Base-by-base conservation (phyloP, 2,329 filamentous ascomycete genomes). In the Hypoxylon rubiginosum region DNA sequence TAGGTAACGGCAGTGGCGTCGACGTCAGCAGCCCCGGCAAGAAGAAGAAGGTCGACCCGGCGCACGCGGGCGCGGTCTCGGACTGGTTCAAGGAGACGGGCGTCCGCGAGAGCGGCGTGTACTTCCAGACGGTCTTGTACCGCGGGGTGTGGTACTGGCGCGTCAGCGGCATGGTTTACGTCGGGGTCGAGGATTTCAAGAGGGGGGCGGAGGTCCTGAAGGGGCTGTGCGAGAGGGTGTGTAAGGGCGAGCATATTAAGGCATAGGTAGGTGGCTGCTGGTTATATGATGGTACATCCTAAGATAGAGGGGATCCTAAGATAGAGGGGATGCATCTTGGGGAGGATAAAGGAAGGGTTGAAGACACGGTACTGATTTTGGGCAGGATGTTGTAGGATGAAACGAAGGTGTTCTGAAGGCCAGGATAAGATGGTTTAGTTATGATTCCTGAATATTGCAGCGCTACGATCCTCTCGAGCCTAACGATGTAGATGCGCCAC, bases 131-230 rank as follows among this genome's bases (percentile, higher is more conserved):
- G 2, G 81, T 87, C 49, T 79, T 82, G 17, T 87, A 91, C 74
- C 82, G 78, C 0, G 82, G 82, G 0, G 80, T 76, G 60, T 83
- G 88, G 77, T 92, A 88, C 87, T 82, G 83, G n/a, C 79, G 90
- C 34, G 70, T 92, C 51, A 90, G 87, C 72, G 88, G 82, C 24
- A 89, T 91, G 80, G 81, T 90, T 0, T 92, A 91, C 74, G 76
- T 92, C 13, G 89, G 90, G 30, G 77, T 85, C 61, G 81, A 79
- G 15, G 89, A 92, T 76, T 91, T 91, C 70, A 59, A 55, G 6
- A 69, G 41, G 17, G 75, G 68, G 0, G 74, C 75, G 2, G 62
- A 70, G 59, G 69, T 74, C 9, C 46, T 77, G 2, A 69, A 67
- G 50, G 64, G 45, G 41, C 71, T 77, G 28, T 77, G 75, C 36